These are phyloP conservation scores for Fusarium lateritium DNA, from an alignment of 2,329 filamentous ascomycete species.

Conservation along the genomic window DNA sequence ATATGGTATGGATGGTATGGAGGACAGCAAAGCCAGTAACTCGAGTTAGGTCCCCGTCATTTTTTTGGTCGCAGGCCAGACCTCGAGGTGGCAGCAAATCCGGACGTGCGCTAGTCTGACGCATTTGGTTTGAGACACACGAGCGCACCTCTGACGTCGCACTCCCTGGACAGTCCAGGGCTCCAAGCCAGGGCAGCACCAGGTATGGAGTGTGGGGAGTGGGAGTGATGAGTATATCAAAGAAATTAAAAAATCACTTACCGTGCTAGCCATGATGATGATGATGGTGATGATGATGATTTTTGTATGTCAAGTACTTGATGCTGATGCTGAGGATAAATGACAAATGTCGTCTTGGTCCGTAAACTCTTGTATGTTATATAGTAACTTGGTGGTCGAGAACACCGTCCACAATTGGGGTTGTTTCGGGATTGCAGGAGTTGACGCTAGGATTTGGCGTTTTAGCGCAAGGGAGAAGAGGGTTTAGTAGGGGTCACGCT, in stretches of 20 bases:
- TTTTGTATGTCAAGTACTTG: no score
- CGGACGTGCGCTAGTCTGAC: constrained; percentile 51
- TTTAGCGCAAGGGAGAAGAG: constrained; percentile 27
- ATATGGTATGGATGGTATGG: constrained; percentile 25
- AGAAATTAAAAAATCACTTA: constrained; percentile 18
- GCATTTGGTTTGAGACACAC: constrained; percentile 56
- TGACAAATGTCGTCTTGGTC: neutral
- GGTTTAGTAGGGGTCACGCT: constrained; percentile 12
- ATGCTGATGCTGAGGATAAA: neutral
- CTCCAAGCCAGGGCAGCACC: constrained; percentile 17
- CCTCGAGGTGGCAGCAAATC: constrained; percentile 49
- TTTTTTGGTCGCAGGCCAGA: constrained; percentile 44
- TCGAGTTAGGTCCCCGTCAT: neutral
- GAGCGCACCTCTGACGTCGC: constrained; percentile 55
- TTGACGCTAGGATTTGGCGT: constrained; percentile 21
- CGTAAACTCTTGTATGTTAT: neutral
- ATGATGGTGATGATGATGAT: neutral
- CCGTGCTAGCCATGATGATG: constrained; percentile 3
- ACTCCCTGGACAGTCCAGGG: constrained; percentile 42
- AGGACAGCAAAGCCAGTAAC: constrained; percentile 18
- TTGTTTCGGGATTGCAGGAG: constrained; percentile 19
- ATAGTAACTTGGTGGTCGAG: neutral
- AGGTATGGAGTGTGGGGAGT: constrained; percentile 10
- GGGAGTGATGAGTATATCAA: neutral
- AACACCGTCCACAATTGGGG: constrained; percentile 9